Conservation (phyloP, 495 filamentous ascomycete genomes). For the Hyaloscypha finlandica region DNA sequence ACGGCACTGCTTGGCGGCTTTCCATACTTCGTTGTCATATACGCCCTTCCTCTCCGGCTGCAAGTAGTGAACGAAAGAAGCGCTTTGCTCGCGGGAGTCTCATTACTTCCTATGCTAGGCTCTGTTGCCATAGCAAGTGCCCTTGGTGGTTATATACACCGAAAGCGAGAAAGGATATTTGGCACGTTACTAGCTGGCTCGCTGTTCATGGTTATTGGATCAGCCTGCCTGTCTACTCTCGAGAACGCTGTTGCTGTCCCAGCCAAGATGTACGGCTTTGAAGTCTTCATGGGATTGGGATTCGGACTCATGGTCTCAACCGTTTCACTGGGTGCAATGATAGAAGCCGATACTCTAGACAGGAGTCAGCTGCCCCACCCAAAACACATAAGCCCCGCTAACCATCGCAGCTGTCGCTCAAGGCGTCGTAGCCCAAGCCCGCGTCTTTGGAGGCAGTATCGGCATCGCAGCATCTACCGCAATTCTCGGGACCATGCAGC, state of each 20-base stretch:
- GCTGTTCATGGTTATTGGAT: conserved; percentile 51
- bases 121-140: conserved; percentile 54
- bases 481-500: conserved; percentile 38
- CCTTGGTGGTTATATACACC: conserved; percentile 46
- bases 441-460: conserved; percentile 53
- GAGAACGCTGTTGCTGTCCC: conserved; percentile 19
- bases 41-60: conserved; percentile 62
- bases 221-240: conserved; percentile 49
- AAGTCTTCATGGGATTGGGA: conserved; percentile 37
- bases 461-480: conserved; percentile 53
- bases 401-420: conserved; percentile 46
- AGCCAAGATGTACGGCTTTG: conserved; percentile 34
- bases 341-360: conserved; percentile 23
- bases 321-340: conserved; percentile 12
- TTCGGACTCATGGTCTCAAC: conserved; percentile 35
- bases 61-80: conserved; percentile 57
- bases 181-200: conserved; percentile 52
- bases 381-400: background rate
- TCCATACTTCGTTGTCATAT: conserved; percentile 55
- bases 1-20: conserved; percentile 56
- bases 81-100: conserved; percentile 55
- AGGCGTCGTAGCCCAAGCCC: conserved; percentile 52
- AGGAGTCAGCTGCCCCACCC: conserved; percentile 11
- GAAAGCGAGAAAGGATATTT: conserved; percentile 49
- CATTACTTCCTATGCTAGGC: conserved; percentile 59